These are phyloP conservation scores for Lepidium didymum DNA, from an alignment of 345 rosid species.

Conservation along the genomic window DNA sequence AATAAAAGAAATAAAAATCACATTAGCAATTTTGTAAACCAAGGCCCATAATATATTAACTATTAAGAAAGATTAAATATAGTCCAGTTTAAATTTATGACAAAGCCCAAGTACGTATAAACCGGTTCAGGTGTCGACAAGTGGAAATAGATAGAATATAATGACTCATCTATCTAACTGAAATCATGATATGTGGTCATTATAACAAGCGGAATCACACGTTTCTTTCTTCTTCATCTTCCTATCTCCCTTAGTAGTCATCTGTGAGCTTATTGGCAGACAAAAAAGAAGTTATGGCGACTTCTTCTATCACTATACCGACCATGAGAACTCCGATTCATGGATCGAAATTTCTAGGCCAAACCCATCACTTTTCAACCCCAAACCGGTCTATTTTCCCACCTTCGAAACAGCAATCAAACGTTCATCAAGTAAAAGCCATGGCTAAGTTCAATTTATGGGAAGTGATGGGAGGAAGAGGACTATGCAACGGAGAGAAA, in stretches of 20 bases:
- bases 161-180: constrained; percentile 16
- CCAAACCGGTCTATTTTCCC: constrained; percentile 29
- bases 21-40: background rate
- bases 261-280: background rate
- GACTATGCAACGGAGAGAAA: constrained; percentile 72
- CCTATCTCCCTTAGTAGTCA: background rate
- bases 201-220: constrained; percentile 8
- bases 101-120: constrained; percentile 3
- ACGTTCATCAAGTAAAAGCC: constrained; percentile 7
- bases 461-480: constrained; percentile 83
- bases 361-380: constrained; percentile 13
- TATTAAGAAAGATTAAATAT: too few species aligned
- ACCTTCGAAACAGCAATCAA: constrained; percentile 23
- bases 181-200: constrained; percentile 29
- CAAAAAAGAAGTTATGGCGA: constrained; percentile 32
- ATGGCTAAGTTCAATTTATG: constrained; percentile 58
- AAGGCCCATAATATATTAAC: background rate
- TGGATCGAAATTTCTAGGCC: constrained; percentile 42
- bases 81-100: background rate
- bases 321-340: constrained; percentile 33
- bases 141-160: constrained; percentile 1
- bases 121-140: background rate
- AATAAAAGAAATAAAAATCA: background rate
- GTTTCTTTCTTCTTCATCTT: background rate
- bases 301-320: constrained; percentile 47